Percentiles rank a stretch among this genome's conserved stretches.
Evolutionary conservation across 2,329 filamentous ascomycete species (phyloP).

Genomic region (Aspergillus tanneri): DNA sequence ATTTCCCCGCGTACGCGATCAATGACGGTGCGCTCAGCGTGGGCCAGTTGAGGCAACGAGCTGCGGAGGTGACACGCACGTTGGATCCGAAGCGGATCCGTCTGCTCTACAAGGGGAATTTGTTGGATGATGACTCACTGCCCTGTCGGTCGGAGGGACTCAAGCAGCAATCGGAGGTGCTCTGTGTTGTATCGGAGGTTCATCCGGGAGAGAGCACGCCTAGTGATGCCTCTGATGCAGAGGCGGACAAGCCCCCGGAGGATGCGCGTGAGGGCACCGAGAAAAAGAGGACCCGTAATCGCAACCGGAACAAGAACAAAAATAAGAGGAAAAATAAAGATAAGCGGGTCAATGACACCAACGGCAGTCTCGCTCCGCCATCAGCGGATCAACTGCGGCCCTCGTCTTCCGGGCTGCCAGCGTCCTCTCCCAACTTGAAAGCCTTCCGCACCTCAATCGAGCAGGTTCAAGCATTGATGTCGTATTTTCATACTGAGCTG

Average conservation of each 20-base stretch:
- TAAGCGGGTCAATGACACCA: constrained; percentile 19
- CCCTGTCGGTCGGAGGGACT: constrained; percentile 46
- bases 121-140: constrained; percentile 43
- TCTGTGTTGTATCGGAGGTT: constrained; percentile 47
- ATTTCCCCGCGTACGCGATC: constrained; percentile 49
- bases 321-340: constrained; percentile 30
- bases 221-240: constrained; percentile 35
- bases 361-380: constrained; percentile 16
- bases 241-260: constrained; percentile 20
- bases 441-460: constrained; percentile 34
- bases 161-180: constrained; percentile 50
- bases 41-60: constrained; percentile 41
- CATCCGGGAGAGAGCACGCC: constrained; percentile 29
- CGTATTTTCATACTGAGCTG: constrained; percentile 40
- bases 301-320: constrained; percentile 19
- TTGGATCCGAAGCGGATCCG: constrained; percentile 40
- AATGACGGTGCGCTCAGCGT: constrained; percentile 46
- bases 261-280: constrained; percentile 16
- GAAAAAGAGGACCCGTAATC: constrained; percentile 19
- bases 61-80: constrained; percentile 39
- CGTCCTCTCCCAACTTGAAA: constrained; percentile 38
- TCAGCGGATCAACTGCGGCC: constrained; percentile 19
- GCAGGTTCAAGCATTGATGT: constrained; percentile 38
- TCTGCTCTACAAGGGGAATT: constrained; percentile 49
- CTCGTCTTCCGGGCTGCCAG: constrained; percentile 21